A percentile compares a stretch with the other conserved stretches of the same genome.
phyloP scores from a whole-genome alignment of 768 basidiomycete genomes.

The Suillus ampliporus region DNA sequence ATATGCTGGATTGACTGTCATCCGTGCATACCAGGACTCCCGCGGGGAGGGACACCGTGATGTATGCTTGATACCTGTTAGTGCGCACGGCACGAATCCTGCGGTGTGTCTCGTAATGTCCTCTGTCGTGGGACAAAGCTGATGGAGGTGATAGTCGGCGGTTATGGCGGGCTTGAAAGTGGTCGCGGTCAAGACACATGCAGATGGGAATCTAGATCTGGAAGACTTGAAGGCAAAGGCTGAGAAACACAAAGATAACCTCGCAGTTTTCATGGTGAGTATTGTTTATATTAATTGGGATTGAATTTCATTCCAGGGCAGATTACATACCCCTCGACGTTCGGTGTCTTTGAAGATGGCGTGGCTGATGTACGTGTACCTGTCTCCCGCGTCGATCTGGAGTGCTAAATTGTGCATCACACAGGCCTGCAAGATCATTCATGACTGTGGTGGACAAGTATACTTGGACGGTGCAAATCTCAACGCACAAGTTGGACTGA shows the following conservation, averaged over 20 bases:
- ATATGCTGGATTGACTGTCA: constrained; percentile 94
- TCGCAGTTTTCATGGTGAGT: constrained; percentile 94
- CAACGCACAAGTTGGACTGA: constrained; percentile 92
- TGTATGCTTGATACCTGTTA: constrained; percentile 92
- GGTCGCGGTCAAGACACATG: constrained; percentile 88
- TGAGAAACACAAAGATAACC: constrained; percentile 85
- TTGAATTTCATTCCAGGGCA: constrained; percentile 33
- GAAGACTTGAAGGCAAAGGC: constrained; percentile 87
- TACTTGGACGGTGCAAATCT: constrained; percentile 96
- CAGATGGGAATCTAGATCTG: constrained; percentile 89
- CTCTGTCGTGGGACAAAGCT: constrained; percentile 13
- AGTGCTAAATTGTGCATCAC: neutral
- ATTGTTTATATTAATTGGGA: constrained; percentile 19
- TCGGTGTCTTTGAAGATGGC: constrained; percentile 96
- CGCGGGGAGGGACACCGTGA: constrained; percentile 85
- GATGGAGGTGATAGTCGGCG: constrained; percentile 68
- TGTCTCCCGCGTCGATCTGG: neutral
- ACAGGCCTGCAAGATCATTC: constrained; percentile 91
- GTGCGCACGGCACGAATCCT: constrained; percentile 98
- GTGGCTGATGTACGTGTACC: constrained; percentile 63
- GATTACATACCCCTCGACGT: constrained; percentile 98
- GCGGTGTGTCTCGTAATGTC: constrained; percentile 63
- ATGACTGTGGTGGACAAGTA: constrained; percentile 95
- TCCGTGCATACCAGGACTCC: constrained; percentile 92
- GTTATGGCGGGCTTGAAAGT: constrained; percentile 98